Conservation (phyloP, 176 grass and related monocot genomes). For the Rhynchospora tenuis region DNA sequence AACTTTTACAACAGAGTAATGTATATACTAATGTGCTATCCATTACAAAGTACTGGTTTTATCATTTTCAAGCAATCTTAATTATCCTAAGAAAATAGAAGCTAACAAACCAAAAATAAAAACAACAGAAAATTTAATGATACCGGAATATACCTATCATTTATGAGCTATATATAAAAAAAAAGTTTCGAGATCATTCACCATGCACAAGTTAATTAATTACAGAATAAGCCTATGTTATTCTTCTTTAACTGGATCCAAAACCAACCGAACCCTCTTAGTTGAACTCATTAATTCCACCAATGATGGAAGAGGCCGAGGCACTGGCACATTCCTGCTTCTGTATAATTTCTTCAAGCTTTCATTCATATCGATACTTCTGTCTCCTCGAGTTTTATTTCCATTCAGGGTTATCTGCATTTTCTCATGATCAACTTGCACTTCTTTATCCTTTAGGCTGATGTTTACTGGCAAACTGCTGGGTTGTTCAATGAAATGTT, state of each 20-base stretch:
- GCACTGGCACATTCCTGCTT: constrained; percentile 56
- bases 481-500: not conserved
- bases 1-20: too few species aligned
- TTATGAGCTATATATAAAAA: too few species aligned
- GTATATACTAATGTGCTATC: too few species aligned
- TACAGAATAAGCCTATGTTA: not conserved
- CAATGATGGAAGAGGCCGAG: constrained; percentile 52
- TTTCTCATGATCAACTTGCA: not conserved
- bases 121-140: too few species aligned
- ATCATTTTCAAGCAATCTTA: too few species aligned
- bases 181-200: not conserved
- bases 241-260: not conserved
- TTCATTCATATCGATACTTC: constrained; percentile 17
- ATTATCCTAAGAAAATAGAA: too few species aligned
- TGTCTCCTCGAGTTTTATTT: not conserved
- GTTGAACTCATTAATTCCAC: constrained; percentile 44
- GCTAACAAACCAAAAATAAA: too few species aligned
- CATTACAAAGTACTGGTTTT: too few species aligned
- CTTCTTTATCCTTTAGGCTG: constrained; percentile 1
- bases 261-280: constrained; percentile 39
- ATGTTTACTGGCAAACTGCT: not conserved
- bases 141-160: too few species aligned
- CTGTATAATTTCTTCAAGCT: constrained; percentile 57
- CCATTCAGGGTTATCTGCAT: not conserved
- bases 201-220: not conserved